Conservation (phyloP, 495 filamentous ascomycete genomes). For the Durotheca rogersii region DNA sequence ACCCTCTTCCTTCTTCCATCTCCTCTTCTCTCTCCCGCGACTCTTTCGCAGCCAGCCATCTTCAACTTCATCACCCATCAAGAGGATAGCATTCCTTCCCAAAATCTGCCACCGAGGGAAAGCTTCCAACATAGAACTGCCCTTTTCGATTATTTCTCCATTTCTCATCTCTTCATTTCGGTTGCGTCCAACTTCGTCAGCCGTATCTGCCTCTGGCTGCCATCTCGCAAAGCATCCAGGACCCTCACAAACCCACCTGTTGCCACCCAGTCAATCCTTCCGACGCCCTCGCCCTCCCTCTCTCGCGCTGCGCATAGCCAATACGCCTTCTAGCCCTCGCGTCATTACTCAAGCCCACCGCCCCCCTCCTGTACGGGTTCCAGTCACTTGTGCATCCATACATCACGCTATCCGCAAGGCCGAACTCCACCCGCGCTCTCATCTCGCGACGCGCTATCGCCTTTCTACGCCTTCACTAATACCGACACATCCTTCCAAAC, state of each 20-base stretch:
- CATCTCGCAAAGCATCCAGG: constrained; percentile 9
- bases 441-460: constrained; percentile 23
- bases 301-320: constrained; percentile 1
- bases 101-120: constrained; percentile 7
- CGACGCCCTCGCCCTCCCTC: background rate
- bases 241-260: constrained; percentile 3
- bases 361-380: constrained; percentile 2
- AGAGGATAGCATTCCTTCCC: constrained; percentile 20
- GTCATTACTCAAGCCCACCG: constrained; percentile 2
- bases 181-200: constrained; percentile 49
- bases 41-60: constrained; percentile 27
- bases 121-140: constrained; percentile 1
- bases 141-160: constrained; percentile 7
- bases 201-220: constrained; percentile 26
- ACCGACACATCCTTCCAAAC: constrained; percentile 23
- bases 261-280: constrained; percentile 3
- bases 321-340: background rate
- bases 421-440: constrained; percentile 12
- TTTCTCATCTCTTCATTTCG: constrained; percentile 32
- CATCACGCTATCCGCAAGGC: constrained; percentile 10
- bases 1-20: constrained; percentile 30
- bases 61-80: constrained; percentile 22
- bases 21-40: constrained; percentile 26
- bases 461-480: constrained; percentile 18
- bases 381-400: constrained; percentile 2